A percentile compares a stretch with the other conserved stretches of the same genome.
These are phyloP conservation scores for Apocynum venetum DNA, from an alignment of 257 asterid species.

Conservation along the genomic window DNA sequence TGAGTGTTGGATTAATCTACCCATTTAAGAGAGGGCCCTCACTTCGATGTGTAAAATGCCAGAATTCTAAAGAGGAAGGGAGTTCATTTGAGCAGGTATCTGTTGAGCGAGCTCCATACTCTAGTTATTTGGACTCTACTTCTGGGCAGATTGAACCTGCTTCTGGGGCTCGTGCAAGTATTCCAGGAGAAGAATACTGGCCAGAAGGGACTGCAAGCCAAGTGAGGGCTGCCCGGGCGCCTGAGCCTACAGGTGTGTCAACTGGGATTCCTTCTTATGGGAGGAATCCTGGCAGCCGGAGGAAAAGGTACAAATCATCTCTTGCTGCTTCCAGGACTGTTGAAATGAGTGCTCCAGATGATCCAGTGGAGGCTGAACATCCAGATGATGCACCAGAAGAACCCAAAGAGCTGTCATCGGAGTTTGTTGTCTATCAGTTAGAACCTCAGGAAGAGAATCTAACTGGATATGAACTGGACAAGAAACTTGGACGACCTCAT, in stretches of 20 bases:
- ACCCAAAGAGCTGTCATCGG: constrained; percentile 40
- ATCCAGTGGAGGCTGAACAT: constrained; percentile 38
- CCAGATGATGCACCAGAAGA: constrained; percentile 49
- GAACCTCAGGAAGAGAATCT: constrained; percentile 50
- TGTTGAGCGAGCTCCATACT: constrained; percentile 75
- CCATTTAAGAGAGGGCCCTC: constrained; percentile 16
- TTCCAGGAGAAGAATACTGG: constrained; percentile 84
- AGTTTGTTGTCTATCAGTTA: constrained; percentile 66
- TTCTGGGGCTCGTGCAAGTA: constrained; percentile 94
- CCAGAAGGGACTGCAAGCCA: constrained; percentile 87
- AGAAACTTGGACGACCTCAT: constrained; percentile 73
- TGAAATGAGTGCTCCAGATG: constrained; percentile 31
- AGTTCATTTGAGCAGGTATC: constrained; percentile 40
- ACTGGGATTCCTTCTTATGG: constrained; percentile 82
- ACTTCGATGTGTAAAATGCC: constrained; percentile 60
- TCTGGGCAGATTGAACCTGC: constrained; percentile 95
- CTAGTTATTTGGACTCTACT: constrained; percentile 80
- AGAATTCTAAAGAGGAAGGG: constrained; percentile 48
- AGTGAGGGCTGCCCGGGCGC: constrained; percentile 85
- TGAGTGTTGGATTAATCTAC: constrained; percentile 12
- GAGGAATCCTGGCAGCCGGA: constrained; percentile 84
- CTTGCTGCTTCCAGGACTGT: constrained; percentile 41
- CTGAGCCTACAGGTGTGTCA: constrained; percentile 73
- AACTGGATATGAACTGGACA: constrained; percentile 68
- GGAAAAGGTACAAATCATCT: constrained; percentile 57